Evolutionary conservation across 2,329 filamentous ascomycete species (phyloP).

Genomic region (Diaporthe citriasiana): DNA sequence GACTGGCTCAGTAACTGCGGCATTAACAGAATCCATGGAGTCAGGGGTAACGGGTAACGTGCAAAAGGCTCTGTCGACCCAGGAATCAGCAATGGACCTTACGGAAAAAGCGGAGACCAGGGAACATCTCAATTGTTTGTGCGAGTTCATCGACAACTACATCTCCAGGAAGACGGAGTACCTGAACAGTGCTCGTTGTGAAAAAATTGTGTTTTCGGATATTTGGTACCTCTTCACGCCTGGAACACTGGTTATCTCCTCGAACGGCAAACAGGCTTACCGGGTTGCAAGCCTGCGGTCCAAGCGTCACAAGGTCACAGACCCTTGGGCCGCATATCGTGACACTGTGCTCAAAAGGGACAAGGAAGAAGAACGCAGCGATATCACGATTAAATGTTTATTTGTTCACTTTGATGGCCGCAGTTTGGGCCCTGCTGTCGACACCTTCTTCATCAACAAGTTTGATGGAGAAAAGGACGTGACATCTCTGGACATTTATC

Average conservation of each 20-base stretch:
- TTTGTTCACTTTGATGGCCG: constrained; percentile 52
- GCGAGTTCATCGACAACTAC: constrained; percentile 34
- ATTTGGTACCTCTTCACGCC: constrained; percentile 48
- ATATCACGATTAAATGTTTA: constrained; percentile 42
- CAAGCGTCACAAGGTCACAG: not conserved
- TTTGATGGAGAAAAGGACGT: constrained; percentile 49
- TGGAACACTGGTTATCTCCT: constrained; percentile 41
- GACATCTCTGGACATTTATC: constrained; percentile 43
- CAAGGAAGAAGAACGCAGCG: not conserved
- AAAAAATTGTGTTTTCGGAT: constrained; percentile 45
- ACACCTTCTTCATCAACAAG: constrained; percentile 41
- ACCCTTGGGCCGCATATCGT: not conserved
- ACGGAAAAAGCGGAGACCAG: not conserved
- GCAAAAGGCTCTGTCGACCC: not conserved
- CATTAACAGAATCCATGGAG: too few relatives aligned
- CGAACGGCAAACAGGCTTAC: constrained; percentile 47
- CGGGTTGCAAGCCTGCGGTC: constrained; percentile 43
- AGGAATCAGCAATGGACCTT: not conserved
- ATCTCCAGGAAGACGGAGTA: constrained; percentile 37
- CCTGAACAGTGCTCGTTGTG: constrained; percentile 36
- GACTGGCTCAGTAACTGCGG: too few relatives aligned
- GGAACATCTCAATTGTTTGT: constrained; percentile 27
- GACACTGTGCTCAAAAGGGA: too few relatives aligned
- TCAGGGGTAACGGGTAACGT: too few relatives aligned
- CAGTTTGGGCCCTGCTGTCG: constrained; percentile 47